Evolutionary conservation across 192 early-diverging fungal species (phyloP).

Genomic region (Umbelopsis ramanniana): DNA sequence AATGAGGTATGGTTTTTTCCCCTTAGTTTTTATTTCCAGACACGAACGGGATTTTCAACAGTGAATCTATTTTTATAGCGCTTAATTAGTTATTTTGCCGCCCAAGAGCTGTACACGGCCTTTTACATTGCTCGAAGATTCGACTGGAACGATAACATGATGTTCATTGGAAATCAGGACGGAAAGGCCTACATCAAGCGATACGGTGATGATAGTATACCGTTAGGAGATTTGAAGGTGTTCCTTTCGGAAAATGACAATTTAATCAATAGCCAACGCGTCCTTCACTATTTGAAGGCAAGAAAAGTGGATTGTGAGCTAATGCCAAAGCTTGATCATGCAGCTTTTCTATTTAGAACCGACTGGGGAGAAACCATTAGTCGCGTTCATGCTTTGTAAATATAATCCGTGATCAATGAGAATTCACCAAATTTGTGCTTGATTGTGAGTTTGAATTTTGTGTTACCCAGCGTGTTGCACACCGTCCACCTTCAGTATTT

Average conservation of each 20-base stretch:
- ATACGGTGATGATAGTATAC: slow-evolving; percentile 11
- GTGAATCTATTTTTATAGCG: slow-evolving; percentile 34
- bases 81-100: slow-evolving; percentile 64
- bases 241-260: slow-evolving; percentile 55
- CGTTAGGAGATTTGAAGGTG: slow-evolving; percentile 37
- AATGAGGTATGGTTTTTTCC: slow-evolving; percentile 36
- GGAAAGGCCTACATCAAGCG: not conserved
- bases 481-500: not conserved
- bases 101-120: slow-evolving; percentile 65
- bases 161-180: slow-evolving; percentile 37
- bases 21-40: not conserved
- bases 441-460: slow-evolving; percentile 14
- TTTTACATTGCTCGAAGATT: slow-evolving; percentile 61
- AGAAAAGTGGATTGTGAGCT: slow-evolving; percentile 40
- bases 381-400: not conserved
- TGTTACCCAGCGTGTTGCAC: slow-evolving; percentile 3
- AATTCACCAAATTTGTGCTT: slow-evolving; percentile 14
- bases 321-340: slow-evolving; percentile 55
- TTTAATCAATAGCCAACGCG: slow-evolving; percentile 44
- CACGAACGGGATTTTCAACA: not conserved
- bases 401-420: not conserved
- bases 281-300: slow-evolving; percentile 40
- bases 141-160: slow-evolving; percentile 49
- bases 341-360: slow-evolving; percentile 43
- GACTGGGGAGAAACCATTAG: slow-evolving; percentile 30